Base-by-base conservation (phyloP, 768 basidiomycete species). In the Mrakia blollopis region DNA sequence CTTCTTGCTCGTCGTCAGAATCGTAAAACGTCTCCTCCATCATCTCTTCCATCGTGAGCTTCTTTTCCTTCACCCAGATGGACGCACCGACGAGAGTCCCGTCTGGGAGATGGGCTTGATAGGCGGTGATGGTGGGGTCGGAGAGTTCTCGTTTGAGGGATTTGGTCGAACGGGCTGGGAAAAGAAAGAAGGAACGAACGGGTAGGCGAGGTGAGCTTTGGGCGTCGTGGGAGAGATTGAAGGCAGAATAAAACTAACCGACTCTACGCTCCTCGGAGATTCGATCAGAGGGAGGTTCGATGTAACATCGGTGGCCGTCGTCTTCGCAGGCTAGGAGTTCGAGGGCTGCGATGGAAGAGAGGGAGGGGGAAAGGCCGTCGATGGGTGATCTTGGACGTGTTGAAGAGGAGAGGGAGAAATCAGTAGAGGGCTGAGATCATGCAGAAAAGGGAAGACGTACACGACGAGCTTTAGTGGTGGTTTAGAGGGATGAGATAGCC, bases 271-370 rank as follows among this genome's bases (percentile, higher is more conserved):
- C 57, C 25, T 57, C 25, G 25, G 57, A 57, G 25, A 35, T 28
- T 9, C 47, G 52, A n/a, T 65, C 61, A n/a, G 50, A 44, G 47
- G 18, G 65, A 39, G 65, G 65, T n/a, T 68, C 65, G 65, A 68
- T 68, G 65, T 25, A 68, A 13, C 65, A 68, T 1, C 65, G 4
- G 37, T 68, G 63, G 1, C 63, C 65, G 65, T 68, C 65, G 14
- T 41, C 23, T 23, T 68, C 65, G 37, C 65, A 68, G 14, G 65
- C 65, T 1, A 68, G 37, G 11, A 68, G 65, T 41, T 68, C 73
- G 62, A 74, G 54, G 39, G 68, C 57, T 28, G 75, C 67, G 52
- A 70, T 3, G 75, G 75, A 39, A 47, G 37, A 21, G 35, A 73
- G 57, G 35, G 11, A 32, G 44, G 44, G 39, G 18, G 28, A 37